Evolutionary conservation across 2,329 filamentous ascomycete species (phyloP).

Genomic region (Calonectria ilicicola): DNA sequence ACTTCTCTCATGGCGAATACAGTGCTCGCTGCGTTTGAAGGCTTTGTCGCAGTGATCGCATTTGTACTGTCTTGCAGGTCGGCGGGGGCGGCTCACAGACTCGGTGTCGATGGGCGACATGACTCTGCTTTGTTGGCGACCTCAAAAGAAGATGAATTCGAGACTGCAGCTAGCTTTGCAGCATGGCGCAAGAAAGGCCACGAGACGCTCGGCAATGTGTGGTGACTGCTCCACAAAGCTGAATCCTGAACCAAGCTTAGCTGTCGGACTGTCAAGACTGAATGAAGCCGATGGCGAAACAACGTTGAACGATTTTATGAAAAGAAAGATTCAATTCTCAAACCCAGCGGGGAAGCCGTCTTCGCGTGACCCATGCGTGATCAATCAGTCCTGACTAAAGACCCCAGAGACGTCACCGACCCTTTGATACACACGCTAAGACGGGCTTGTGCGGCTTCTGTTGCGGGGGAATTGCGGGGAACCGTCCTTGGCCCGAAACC

Average conservation of each 20-base stretch:
- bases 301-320: too few relatives aligned
- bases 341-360: too few relatives aligned
- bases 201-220: too few relatives aligned
- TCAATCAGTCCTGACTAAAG: not conserved
- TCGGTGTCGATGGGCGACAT: not conserved
- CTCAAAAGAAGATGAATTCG: not conserved
- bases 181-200: too few relatives aligned
- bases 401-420: not conserved
- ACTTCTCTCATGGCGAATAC: constrained; percentile 32
- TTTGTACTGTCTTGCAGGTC: constrained; percentile 11
- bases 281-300: too few relatives aligned
- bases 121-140: not conserved
- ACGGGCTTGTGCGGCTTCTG: not conserved
- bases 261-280: too few relatives aligned
- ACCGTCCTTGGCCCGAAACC: not conserved
- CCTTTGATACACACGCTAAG: not conserved
- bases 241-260: too few relatives aligned
- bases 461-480: not conserved
- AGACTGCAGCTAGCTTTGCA: too few relatives aligned
- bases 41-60: constrained; percentile 22
- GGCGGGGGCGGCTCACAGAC: not conserved
- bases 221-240: too few relatives aligned
- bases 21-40: constrained; percentile 35
- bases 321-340: too few relatives aligned
- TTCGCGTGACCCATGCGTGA: not conserved